A percentile compares a stretch with the other conserved stretches of the same genome.
phyloP scores from a whole-genome alignment of 176 grass and related monocot species.

The Oryza officinalis region DNA sequence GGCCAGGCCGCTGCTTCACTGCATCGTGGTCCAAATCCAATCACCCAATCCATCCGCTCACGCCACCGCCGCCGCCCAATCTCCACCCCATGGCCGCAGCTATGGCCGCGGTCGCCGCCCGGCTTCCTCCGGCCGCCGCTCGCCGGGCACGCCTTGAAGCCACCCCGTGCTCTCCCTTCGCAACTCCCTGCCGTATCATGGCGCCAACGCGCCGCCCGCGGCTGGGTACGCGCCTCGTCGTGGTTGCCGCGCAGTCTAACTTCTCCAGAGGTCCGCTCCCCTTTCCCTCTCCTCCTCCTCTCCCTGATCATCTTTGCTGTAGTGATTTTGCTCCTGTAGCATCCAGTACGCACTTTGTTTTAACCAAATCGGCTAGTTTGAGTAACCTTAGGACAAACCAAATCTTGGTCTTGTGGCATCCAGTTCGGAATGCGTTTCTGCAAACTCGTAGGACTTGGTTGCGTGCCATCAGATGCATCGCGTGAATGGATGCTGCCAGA shows the following conservation, averaged over 20 bases:
- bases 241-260: slow-evolving; percentile 58
- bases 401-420: too few relatives aligned
- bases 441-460: background rate
- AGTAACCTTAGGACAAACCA: background rate
- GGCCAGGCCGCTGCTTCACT: too few relatives aligned
- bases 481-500: background rate
- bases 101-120: background rate
- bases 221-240: slow-evolving; percentile 28
- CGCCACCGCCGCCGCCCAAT: background rate
- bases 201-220: background rate
- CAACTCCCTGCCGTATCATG: background rate
- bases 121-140: slow-evolving; percentile 12
- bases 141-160: background rate
- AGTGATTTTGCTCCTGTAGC: background rate
- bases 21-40: background rate
- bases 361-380: background rate
- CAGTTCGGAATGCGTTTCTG: background rate
- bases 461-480: background rate
- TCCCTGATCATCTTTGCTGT: too few relatives aligned
- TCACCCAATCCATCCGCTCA: background rate
- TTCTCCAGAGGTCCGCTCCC: slow-evolving; percentile 53
- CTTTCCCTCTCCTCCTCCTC: too few relatives aligned
- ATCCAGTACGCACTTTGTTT: background rate
- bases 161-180: background rate
- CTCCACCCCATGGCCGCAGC: background rate